Percentiles rank a stretch among this genome's conserved stretches.
These are phyloP conservation scores for Penicillium sp. DNA, from an alignment of 2,329 filamentous ascomycete species.

Conservation along the genomic window DNA sequence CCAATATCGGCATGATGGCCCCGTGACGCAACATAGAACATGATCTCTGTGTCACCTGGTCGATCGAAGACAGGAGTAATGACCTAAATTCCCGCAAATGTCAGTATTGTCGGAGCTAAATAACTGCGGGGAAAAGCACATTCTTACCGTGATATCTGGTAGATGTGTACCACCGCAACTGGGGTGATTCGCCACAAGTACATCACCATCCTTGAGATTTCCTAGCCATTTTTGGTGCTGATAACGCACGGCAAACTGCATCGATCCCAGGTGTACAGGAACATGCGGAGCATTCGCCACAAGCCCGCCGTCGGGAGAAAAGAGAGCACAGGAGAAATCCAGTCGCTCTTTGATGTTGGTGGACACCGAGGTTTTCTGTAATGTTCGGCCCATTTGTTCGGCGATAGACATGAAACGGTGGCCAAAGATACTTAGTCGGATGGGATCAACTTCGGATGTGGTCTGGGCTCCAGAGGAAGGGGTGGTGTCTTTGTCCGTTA, in stretches of 20 bases:
- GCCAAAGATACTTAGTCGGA: constrained; percentile 55
- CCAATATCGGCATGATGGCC: constrained; percentile 84
- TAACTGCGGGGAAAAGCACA: no score
- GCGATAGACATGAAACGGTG: constrained; percentile 60
- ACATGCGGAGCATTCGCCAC: constrained; percentile 70
- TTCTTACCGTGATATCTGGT: constrained; percentile 70
- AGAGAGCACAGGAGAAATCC: constrained; percentile 79
- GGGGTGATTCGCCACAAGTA: constrained; percentile 79
- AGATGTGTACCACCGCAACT: constrained; percentile 81
- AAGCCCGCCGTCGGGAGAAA: constrained; percentile 70
- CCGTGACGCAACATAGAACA: constrained; percentile 77
- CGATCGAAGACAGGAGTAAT: constrained; percentile 73
- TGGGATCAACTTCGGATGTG: constrained; percentile 46
- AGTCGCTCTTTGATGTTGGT: constrained; percentile 81
- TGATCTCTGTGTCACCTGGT: constrained; percentile 61
- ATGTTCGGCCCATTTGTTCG: constrained; percentile 57
- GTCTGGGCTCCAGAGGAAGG: constrained; percentile 14
- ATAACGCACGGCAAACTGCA: constrained; percentile 78
- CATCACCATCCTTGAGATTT: constrained; percentile 73
- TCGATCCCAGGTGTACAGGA: constrained; percentile 76
- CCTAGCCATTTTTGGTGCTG: constrained; percentile 79
- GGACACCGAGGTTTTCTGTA: constrained; percentile 56
- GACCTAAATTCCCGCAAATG: constrained; percentile 35
- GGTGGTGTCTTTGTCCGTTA: constrained; percentile 56
- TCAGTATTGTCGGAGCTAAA: not conserved